Conservation (phyloP, 768 basidiomycete species). For the Galerina marginata region DNA sequence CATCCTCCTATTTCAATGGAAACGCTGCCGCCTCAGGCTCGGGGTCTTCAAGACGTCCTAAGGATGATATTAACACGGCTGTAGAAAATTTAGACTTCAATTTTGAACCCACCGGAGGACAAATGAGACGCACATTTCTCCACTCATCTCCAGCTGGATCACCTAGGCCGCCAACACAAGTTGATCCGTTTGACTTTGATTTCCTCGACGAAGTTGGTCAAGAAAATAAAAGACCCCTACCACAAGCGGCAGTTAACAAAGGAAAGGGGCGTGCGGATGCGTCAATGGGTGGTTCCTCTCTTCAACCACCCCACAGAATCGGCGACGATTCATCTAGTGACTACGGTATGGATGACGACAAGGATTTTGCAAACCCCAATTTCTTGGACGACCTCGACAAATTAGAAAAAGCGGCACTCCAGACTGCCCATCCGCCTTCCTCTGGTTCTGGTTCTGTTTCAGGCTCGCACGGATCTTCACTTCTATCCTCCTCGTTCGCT, state of each 20-base stretch:
- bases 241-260: constrained; percentile 19
- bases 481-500: not conserved
- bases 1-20: constrained; percentile 14
- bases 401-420: constrained; percentile 29
- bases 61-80: not conserved
- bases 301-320: not conserved
- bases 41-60: not conserved
- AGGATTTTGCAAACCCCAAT: constrained; percentile 21
- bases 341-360: constrained; percentile 29
- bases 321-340: constrained; percentile 25
- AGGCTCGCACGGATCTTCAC: not conserved
- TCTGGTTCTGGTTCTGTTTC: constrained; percentile 1
- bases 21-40: constrained; percentile 8
- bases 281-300: not conserved
- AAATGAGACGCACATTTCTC: constrained; percentile 13
- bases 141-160: constrained; percentile 6
- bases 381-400: constrained; percentile 34
- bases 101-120: constrained; percentile 22
- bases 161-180: not conserved
- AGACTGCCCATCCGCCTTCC: constrained; percentile 5
- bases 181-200: constrained; percentile 34
- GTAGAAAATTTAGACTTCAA: constrained; percentile 21
- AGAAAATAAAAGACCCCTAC: constrained; percentile 11
- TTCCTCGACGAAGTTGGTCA: constrained; percentile 26
- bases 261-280: constrained; percentile 20